These are phyloP conservation scores for Eucalyptus sideroxylon DNA, from an alignment of 345 rosid genomes.

Conservation along the genomic window DNA sequence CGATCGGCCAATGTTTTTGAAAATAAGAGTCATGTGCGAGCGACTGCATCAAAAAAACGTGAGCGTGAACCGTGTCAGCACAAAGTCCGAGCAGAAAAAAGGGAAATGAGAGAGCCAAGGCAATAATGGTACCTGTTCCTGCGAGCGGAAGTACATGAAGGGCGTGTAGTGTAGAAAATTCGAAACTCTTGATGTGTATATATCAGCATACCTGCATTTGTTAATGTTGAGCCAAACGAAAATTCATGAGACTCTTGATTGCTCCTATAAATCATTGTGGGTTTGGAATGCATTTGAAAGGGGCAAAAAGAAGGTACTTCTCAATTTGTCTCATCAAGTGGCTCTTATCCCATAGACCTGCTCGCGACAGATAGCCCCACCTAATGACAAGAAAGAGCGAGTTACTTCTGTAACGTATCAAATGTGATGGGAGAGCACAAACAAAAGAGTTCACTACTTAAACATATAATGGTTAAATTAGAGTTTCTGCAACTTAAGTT, in stretches of 20 bases:
- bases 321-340: conserved; percentile 98
- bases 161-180: conserved; percentile 87
- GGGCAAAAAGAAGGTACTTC: conserved; percentile 35
- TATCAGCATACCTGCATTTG: conserved; percentile 74
- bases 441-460: neutral
- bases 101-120: neutral
- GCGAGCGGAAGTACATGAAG: conserved; percentile 92
- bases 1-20: conserved; percentile 11
- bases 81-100: neutral
- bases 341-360: conserved; percentile 97
- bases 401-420: neutral
- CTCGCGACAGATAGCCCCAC: conserved; percentile 97
- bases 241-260: neutral
- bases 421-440: neutral
- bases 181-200: conserved; percentile 90
- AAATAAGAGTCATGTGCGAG: conserved; percentile 77
- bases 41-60: conserved; percentile 36
- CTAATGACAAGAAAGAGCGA: conserved; percentile 13
- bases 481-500: neutral
- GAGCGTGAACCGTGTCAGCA: neutral
- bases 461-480: neutral
- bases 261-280: neutral
- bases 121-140: conserved; percentile 60
- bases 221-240: neutral
- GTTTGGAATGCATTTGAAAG: neutral